A percentile compares a stretch with the other conserved stretches of the same genome.
These are phyloP conservation scores for Populus tremula DNA, from an alignment of 345 rosid species.

Conservation along the genomic window DNA sequence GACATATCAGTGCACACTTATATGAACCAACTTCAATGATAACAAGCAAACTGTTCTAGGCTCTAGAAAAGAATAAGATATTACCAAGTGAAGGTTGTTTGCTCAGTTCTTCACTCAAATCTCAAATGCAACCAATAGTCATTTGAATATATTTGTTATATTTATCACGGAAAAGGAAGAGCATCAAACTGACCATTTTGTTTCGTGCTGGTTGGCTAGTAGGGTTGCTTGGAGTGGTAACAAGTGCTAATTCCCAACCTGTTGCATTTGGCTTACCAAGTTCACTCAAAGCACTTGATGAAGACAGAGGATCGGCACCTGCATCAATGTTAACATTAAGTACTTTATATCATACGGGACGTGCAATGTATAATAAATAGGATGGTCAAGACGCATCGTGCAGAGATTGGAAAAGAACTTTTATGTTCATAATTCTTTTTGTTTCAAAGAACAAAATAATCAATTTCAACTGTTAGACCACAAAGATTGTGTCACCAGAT, in stretches of 20 bases:
- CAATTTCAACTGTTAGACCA: background rate
- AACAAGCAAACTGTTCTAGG: background rate
- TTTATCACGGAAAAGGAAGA: background rate
- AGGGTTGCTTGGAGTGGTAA: conserved; percentile 62
- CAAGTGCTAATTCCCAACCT: conserved; percentile 98
- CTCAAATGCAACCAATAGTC: background rate
- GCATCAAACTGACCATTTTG: conserved; percentile 49
- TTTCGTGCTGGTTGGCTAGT: conserved; percentile 28
- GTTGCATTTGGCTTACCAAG: conserved; percentile 41
- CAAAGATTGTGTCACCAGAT: background rate
- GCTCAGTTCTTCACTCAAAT: background rate
- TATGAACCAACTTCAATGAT: background rate
- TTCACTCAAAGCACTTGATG: conserved; percentile 49
- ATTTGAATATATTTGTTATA: background rate
- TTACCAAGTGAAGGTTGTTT: background rate
- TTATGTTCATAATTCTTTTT: background rate
- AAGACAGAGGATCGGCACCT: conserved; percentile 46
- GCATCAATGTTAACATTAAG: background rate
- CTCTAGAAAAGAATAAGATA: background rate
- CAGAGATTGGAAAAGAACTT: no score
- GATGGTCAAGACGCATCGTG: background rate
- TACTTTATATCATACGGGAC: background rate
- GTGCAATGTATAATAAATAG: background rate
- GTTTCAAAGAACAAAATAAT: background rate
- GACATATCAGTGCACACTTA: background rate